Conservation (phyloP, 202 grass and related monocot species). For the Elaeis oleifera region DNA sequence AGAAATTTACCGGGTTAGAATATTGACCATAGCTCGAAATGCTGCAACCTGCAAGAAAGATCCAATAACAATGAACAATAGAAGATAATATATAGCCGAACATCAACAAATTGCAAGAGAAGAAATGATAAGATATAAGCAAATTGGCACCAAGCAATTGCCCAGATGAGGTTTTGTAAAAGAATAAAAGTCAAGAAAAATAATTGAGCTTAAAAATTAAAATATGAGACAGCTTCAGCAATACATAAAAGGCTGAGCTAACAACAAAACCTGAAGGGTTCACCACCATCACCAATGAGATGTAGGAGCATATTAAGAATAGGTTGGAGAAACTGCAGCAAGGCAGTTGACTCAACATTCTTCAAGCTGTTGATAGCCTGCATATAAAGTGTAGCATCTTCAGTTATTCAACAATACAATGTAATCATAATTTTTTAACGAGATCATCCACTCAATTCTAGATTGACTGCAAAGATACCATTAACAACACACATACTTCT, state of each 20-base stretch:
- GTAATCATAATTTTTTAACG: not conserved
- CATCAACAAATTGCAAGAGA: not conserved
- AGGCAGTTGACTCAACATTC: constrained; percentile 89
- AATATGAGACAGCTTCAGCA: not conserved
- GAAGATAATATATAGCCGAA: not conserved
- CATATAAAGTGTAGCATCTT: constrained; percentile 7
- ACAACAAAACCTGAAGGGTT: constrained; percentile 87
- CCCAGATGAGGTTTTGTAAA: too few relatives aligned
- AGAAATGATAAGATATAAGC: not conserved
- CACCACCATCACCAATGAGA: constrained; percentile 98
- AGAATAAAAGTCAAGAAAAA: too few relatives aligned
- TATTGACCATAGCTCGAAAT: constrained; percentile 99
- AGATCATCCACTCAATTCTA: too few relatives aligned
- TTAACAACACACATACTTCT: too few relatives aligned
- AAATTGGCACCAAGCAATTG: not conserved
- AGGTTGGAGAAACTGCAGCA: constrained; percentile 90
- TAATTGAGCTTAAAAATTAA: too few relatives aligned
- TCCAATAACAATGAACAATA: not conserved
- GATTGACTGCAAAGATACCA: too few relatives aligned
- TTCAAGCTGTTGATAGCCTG: constrained; percentile 99
- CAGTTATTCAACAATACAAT: not conserved
- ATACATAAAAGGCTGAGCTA: constrained; percentile 24
- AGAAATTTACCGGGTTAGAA: constrained; percentile 65
- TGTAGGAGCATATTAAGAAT: constrained; percentile 98
- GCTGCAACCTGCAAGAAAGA: constrained; percentile 65